Conservation (phyloP, 805 yeast species). For the Starmerella bombi region DNA sequence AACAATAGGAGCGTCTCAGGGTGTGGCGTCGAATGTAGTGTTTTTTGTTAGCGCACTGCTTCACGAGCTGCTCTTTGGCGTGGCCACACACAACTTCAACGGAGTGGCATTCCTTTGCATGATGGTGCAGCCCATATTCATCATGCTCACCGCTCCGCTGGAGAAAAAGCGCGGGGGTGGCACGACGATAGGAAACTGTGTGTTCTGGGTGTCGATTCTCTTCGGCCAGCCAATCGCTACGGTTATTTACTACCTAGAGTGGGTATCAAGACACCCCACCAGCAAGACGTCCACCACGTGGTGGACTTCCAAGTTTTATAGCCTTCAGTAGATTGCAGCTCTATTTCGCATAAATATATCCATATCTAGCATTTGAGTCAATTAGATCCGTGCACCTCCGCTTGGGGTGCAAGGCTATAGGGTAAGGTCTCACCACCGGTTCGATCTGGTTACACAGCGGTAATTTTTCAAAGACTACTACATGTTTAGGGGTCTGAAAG, state of each 20-base stretch:
- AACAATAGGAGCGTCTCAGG: slow-evolving; percentile 25
- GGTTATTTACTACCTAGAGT: slow-evolving; percentile 34
- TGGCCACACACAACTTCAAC: slow-evolving; percentile 35
- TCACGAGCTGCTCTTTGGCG: slow-evolving; percentile 37
- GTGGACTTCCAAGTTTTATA: slow-evolving; percentile 3
- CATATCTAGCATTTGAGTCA: too few species aligned
- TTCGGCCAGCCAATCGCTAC: slow-evolving; percentile 37
- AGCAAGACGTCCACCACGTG: slow-evolving; percentile 5
- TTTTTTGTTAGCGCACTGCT: slow-evolving; percentile 34
- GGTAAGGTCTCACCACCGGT: too few species aligned
- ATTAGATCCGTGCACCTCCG: too few species aligned
- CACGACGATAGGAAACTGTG: slow-evolving; percentile 34
- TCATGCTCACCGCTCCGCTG: slow-evolving; percentile 31
- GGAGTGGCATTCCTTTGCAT: slow-evolving; percentile 36
- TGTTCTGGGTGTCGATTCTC: slow-evolving; percentile 36
- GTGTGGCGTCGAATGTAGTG: slow-evolving; percentile 28
- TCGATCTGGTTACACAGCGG: neutral
- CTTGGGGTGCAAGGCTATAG: too few species aligned
- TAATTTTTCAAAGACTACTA: neutral
- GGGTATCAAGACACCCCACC: slow-evolving; percentile 24
- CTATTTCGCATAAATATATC: too few species aligned
- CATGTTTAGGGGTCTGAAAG: slow-evolving; percentile 2
- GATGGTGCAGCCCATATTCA: slow-evolving; percentile 34
- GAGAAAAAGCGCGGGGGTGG: slow-evolving; percentile 32
- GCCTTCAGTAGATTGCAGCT: neutral